Evolutionary conservation across 1,284 basidiomycete species (phyloP).

Genomic region (Cutaneotrichosporon sp.): DNA sequence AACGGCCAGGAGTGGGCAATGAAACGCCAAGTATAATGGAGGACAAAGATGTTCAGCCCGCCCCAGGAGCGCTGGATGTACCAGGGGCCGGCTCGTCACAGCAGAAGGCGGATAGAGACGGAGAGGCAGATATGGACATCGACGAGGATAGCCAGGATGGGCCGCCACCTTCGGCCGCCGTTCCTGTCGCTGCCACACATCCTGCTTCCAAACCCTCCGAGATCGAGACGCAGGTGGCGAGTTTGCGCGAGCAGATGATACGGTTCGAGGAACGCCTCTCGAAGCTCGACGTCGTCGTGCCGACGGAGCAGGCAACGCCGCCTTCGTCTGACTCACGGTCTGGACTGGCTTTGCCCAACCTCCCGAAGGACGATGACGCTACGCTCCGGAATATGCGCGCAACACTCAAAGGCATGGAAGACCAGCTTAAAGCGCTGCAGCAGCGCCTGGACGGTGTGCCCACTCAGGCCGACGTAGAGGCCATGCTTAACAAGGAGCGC

Average conservation of each 20-base stretch:
- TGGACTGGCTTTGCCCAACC: neutral
- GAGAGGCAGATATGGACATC: slow-evolving; percentile 2
- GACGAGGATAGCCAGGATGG: neutral
- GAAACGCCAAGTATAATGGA: no score
- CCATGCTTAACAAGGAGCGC: neutral
- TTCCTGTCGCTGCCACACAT: neutral
- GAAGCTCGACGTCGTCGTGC: neutral
- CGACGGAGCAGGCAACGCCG: neutral
- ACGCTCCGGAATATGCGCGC: neutral
- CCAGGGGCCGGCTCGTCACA: no score
- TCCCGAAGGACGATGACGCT: neutral
- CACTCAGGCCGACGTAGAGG: neutral
- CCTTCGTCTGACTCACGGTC: no score
- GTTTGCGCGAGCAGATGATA: neutral
- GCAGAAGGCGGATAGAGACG: no score
- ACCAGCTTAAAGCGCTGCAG: neutral
- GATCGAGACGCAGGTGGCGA: neutral
- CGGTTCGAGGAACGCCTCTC: neutral
- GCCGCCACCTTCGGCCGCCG: neutral
- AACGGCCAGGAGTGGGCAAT: no score
- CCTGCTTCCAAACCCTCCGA: neutral
- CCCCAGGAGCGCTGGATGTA: no score
- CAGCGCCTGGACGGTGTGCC: neutral
- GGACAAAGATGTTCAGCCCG: no score
- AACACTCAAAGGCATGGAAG: neutral